Evolutionary conservation across 106 monocot genomes (phyloP).

Genomic region (Platanthera guangdongensis): DNA sequence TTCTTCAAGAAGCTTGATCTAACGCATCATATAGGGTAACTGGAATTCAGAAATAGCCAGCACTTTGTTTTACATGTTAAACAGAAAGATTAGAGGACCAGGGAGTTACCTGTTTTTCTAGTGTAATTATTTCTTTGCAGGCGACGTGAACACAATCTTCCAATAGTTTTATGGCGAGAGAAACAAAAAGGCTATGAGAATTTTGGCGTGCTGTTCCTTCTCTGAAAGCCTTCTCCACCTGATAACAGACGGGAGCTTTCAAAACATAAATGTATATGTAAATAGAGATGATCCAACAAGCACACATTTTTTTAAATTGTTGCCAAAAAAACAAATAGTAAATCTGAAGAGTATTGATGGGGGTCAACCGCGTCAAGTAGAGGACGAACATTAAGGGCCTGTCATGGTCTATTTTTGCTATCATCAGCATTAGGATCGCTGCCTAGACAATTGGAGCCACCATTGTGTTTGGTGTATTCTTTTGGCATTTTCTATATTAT

Average conservation of each 20-base stretch:
- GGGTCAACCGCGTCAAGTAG: no score
- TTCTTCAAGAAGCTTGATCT: slow-evolving; percentile 95
- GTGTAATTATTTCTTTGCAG: slow-evolving; percentile 91
- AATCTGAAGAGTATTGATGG: background rate
- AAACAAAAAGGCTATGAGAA: slow-evolving; percentile 84
- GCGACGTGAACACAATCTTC: slow-evolving; percentile 91
- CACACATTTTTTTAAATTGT: background rate
- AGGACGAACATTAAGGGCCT: no score
- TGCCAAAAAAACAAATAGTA: background rate
- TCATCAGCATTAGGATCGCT: no score
- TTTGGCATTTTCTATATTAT: no score
- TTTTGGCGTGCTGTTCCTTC: slow-evolving; percentile 96
- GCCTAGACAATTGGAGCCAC: no score
- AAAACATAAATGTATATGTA: background rate
- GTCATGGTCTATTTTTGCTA: no score
- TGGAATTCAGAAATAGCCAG: slow-evolving; percentile 3
- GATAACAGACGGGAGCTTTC: background rate
- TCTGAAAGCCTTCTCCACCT: slow-evolving; percentile 99
- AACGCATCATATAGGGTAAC: slow-evolving; percentile 9
- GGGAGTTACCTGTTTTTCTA: slow-evolving; percentile 77
- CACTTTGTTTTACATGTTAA: background rate
- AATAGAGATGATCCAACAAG: background rate
- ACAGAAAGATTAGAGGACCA: background rate
- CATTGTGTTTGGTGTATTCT: no score
- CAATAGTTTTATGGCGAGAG: slow-evolving; percentile 72